Evolutionary conservation across 163 green algal species (phyloP).

Genomic region (Scenedesmus sp.): DNA sequence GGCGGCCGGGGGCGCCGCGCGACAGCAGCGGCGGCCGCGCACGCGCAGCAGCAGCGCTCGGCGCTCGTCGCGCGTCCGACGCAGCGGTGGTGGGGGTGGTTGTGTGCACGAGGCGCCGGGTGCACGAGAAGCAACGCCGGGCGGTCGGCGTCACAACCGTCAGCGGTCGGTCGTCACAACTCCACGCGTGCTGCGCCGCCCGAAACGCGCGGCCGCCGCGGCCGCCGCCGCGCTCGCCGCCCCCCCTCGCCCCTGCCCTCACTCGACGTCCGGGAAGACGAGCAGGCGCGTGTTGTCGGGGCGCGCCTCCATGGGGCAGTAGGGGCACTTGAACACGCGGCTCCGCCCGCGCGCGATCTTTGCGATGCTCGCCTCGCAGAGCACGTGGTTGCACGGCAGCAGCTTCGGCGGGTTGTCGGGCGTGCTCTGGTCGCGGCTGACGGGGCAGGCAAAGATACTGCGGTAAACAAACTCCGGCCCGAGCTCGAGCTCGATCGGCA

Average conservation of each 20-base stretch:
- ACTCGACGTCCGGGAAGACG: constrained; percentile 75
- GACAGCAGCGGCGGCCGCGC: too few species aligned
- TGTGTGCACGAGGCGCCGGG: too few species aligned
- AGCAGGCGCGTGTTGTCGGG: constrained; percentile 66
- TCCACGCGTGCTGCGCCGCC: too few species aligned
- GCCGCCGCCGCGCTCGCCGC: not conserved
- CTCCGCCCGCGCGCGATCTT: constrained; percentile 84
- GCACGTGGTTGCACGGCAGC: constrained; percentile 95
- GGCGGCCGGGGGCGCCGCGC: too few species aligned
- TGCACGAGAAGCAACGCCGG: too few species aligned
- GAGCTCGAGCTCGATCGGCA: constrained; percentile 94
- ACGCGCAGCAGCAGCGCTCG: too few species aligned
- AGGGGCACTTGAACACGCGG: constrained; percentile 96
- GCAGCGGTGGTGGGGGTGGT: too few species aligned
- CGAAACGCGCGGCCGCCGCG: too few species aligned
- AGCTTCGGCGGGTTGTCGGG: constrained; percentile 92
- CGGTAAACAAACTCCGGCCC: constrained; percentile 92
- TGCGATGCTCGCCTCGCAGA: constrained; percentile 81
- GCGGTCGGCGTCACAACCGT: too few species aligned
- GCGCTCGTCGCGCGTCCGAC: too few species aligned
- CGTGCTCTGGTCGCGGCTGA: constrained; percentile 80
- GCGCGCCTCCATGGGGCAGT: constrained; percentile 90
- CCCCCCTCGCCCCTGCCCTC: not conserved
- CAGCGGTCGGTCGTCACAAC: too few species aligned
- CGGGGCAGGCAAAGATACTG: constrained; percentile 96